A percentile compares a stretch with the other conserved stretches of the same genome.
phyloP scores from a whole-genome alignment of 2,329 filamentous ascomycete genomes.

The Penicillium sp. region DNA sequence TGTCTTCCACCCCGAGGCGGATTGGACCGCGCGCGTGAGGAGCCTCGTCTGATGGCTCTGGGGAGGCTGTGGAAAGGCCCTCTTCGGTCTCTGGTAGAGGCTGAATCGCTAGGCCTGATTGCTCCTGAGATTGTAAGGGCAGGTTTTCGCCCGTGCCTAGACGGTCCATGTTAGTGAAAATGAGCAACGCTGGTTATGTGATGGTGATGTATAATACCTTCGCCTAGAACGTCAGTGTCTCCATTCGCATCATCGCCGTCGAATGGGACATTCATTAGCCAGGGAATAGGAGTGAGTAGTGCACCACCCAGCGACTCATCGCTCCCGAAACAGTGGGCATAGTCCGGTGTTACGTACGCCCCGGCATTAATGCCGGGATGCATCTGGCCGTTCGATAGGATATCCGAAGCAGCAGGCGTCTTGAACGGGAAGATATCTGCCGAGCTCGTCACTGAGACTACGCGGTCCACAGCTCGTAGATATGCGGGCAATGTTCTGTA shows the following conservation, averaged over 20 bases:
- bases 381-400: conserved; percentile 55
- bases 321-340: conserved; percentile 58
- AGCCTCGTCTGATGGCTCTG: conserved; percentile 57
- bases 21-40: conserved; percentile 83
- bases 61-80: conserved; percentile 25
- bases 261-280: conserved; percentile 56
- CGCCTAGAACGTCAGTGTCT: conserved; percentile 16
- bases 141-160: conserved; percentile 7
- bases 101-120: background rate
- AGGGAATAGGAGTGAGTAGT: conserved; percentile 87
- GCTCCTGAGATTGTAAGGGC: conserved; percentile 9
- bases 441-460: conserved; percentile 82
- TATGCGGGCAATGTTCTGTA: conserved; percentile 81
- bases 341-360: conserved; percentile 34
- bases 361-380: conserved; percentile 29
- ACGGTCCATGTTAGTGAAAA: background rate
- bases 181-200: background rate
- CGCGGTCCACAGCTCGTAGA: conserved; percentile 83
- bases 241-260: conserved; percentile 26
- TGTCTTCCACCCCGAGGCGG: conserved; percentile 79
- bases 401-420: conserved; percentile 17
- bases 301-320: conserved; percentile 90
- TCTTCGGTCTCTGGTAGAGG: conserved; percentile 16
- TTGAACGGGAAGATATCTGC: conserved; percentile 76
- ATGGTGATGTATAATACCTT: conserved; percentile 19